phyloP scores from a whole-genome alignment of 768 basidiomycete species.

The Astraeus odoratus region DNA sequence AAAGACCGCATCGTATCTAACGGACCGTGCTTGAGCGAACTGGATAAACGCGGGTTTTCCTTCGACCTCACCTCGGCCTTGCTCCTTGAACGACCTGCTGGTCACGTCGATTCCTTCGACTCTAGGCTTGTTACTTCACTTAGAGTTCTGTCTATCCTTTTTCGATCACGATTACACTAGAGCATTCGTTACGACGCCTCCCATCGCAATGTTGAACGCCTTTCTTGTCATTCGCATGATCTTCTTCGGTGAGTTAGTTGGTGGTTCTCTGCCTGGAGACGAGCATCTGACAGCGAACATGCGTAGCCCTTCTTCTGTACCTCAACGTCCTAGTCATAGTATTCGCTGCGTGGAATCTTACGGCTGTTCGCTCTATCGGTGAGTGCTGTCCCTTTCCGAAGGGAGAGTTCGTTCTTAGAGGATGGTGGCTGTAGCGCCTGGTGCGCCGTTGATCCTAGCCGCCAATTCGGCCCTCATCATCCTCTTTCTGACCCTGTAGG shows the following conservation, averaged over 20 bases:
- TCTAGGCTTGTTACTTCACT: too few species aligned
- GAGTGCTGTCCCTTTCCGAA: conserved; percentile 27
- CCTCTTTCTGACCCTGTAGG: conserved; percentile 27
- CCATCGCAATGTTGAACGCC: conserved; percentile 36
- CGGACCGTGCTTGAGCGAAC: too few species aligned
- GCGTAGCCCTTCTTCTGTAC: conserved; percentile 36
- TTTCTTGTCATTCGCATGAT: conserved; percentile 54
- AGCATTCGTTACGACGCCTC: conserved; percentile 3
- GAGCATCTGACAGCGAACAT: not conserved
- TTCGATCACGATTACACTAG: conserved; percentile 12
- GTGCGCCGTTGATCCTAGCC: conserved; percentile 42
- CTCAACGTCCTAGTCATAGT: conserved; percentile 46
- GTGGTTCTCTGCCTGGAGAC: not conserved
- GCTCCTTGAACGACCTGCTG: too few species aligned
- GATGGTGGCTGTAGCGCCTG: conserved; percentile 30
- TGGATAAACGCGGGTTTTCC: not conserved
- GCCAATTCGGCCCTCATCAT: conserved; percentile 36
- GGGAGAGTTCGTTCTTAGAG: conserved; percentile 1
- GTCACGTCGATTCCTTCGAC: too few species aligned
- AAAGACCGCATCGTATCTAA: not conserved
- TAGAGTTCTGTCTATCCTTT: conserved; percentile 1
- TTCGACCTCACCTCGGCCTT: not conserved
- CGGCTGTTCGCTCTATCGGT: conserved; percentile 29
- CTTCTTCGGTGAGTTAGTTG: conserved; percentile 43
- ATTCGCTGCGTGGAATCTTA: conserved; percentile 55